Base-by-base conservation (phyloP, 306 rosid genomes). In the Quillaja saponaria region DNA sequence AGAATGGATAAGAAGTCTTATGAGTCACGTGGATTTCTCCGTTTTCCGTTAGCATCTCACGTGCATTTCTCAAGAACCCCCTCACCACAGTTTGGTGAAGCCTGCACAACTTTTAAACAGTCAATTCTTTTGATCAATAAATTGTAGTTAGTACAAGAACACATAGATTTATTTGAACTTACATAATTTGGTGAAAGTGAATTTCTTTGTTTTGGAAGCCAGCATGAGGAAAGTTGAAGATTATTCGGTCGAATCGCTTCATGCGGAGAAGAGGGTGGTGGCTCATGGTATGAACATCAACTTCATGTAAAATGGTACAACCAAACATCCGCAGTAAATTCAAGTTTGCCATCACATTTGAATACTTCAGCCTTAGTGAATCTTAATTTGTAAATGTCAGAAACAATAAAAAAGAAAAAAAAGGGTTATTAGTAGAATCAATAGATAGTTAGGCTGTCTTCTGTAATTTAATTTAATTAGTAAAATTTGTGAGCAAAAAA, bases 1-100 rank as follows among this genome's bases (percentile, higher is more conserved):
- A 6, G 48, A 12, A 82, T 5, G 85, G 76, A 15, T 72, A 0
- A 0, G 68, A 2, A 1, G 61, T 76, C 77, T 85, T 81, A 81
- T 81, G 85, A 0, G 84, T n/a, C n/a, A n/a, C n/a, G n/a, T n/a
- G n/a, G n/a, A n/a, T n/a, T n/a, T n/a, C n/a, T n/a, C n/a, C n/a
- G n/a, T n/a, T n/a, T n/a, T n/a, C n/a, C n/a, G n/a, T n/a, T n/a
- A n/a, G n/a, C n/a, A n/a, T n/a, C n/a, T n/a, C n/a, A n/a, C n/a
- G n/a, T n/a, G n/a, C n/a, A n/a, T n/a, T n/a, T n/a, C n/a, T n/a
- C n/a, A n/a, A 80, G 7, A 64, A 80, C 0, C 57, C 71, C 6
- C 75, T 19, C 33, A 77, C 81, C 56, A 80, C 1, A 6, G 16
- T 0, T 15, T 40, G 34, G 44, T 81, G 81, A 4, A 34, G 61